Evolutionary conservation across 2,329 filamentous ascomycete species (phyloP).

Genomic region (Fusarium scirpi): DNA sequence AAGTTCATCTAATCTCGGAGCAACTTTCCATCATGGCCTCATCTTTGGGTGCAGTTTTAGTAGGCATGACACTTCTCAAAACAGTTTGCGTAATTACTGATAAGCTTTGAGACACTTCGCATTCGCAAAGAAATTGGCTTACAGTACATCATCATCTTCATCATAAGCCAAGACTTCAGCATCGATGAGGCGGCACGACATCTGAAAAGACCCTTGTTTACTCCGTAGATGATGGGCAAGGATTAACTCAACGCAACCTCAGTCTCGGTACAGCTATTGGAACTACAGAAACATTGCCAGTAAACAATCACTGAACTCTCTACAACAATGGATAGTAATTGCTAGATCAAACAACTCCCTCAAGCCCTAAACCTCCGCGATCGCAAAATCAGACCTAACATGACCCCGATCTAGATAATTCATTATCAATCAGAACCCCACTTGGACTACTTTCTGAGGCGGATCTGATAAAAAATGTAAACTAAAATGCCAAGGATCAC

Average conservation of each 20-base stretch:
- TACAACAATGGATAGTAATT: background rate
- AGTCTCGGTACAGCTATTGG: background rate
- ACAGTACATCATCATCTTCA: background rate
- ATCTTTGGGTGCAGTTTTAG: background rate
- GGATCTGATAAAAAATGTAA: constrained; percentile 41
- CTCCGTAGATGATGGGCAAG: background rate
- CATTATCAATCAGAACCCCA: constrained; percentile 40
- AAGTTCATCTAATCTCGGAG: background rate
- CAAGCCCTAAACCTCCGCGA: constrained; percentile 20
- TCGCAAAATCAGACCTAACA: constrained; percentile 16
- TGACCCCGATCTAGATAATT: constrained; percentile 19
- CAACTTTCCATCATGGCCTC: constrained; percentile 13
- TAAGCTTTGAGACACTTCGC: background rate
- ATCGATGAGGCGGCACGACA: constrained; percentile 18
- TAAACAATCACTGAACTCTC: background rate
- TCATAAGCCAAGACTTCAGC: constrained; percentile 20
- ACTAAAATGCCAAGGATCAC: constrained; percentile 42
- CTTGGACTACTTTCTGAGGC: constrained; percentile 14
- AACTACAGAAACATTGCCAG: background rate
- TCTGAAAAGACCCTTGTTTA: constrained; percentile 20
- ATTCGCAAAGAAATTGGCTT: background rate
- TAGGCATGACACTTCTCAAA: background rate
- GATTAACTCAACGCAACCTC: background rate
- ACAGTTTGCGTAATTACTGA: constrained; percentile 1
- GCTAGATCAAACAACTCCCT: background rate